These are phyloP conservation scores for Ceriops decandra DNA, from an alignment of 345 rosid species.

Conservation along the genomic window DNA sequence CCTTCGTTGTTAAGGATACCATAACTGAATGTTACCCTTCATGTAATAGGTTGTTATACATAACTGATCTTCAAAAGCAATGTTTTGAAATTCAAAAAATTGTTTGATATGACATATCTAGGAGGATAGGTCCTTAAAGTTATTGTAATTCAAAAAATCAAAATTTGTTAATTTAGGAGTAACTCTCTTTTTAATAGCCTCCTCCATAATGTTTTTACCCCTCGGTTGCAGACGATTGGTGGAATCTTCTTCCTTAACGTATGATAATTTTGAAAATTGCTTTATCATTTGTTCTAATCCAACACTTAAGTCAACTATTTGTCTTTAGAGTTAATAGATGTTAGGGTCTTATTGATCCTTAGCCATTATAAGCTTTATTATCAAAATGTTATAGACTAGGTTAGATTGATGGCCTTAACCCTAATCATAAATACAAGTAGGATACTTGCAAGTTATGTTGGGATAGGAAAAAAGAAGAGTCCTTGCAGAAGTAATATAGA, in stretches of 20 bases:
- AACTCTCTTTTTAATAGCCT: background rate
- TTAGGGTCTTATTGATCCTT: background rate
- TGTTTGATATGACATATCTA: background rate
- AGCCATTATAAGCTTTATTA: background rate
- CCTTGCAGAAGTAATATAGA: too few species aligned
- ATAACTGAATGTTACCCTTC: background rate
- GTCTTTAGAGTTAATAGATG: background rate
- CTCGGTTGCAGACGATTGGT: background rate
- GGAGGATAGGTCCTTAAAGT: background rate
- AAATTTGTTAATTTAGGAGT: background rate
- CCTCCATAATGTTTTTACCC: background rate
- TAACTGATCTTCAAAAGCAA: background rate
- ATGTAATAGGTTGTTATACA: background rate
- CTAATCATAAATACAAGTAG: fast-evolving
- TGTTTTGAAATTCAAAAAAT: background rate
- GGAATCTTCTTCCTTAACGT: background rate
- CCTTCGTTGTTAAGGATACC: background rate
- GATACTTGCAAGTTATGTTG: too few species aligned
- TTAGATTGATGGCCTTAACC: too few species aligned
- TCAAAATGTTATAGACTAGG: background rate
- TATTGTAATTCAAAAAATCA: background rate
- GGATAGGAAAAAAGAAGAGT: too few species aligned
- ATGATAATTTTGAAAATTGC: background rate
- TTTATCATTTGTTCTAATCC: background rate
- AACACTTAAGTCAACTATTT: background rate